These are phyloP conservation scores for Trametes maxima DNA, from an alignment of 768 basidiomycete species.

Conservation along the genomic window DNA sequence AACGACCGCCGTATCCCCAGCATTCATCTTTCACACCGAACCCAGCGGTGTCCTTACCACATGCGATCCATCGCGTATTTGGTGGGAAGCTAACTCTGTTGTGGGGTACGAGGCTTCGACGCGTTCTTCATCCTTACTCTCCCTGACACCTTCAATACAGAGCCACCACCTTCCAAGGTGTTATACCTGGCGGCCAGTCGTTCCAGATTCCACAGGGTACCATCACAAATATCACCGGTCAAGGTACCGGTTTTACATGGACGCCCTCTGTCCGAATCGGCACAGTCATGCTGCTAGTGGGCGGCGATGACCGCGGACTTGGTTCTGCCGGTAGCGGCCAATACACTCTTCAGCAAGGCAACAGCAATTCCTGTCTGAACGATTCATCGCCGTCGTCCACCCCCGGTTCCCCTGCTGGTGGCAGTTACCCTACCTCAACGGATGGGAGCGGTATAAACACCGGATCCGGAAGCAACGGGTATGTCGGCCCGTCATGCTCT, in stretches of 20 bases:
- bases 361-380: slow-evolving; percentile 56
- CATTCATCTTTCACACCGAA: slow-evolving; percentile 61
- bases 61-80: slow-evolving; percentile 63
- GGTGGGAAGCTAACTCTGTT: slow-evolving; percentile 57
- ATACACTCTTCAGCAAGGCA: slow-evolving; percentile 56
- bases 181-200: slow-evolving; percentile 81
- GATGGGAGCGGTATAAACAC: slow-evolving; percentile 34
- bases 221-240: slow-evolving; percentile 41
- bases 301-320: slow-evolving; percentile 65
- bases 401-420: slow-evolving; percentile 74
- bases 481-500: slow-evolving; percentile 15
- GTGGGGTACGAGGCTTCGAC: slow-evolving; percentile 48
- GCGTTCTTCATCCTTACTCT: not conserved
- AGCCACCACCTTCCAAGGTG: slow-evolving; percentile 61
- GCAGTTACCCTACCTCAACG: slow-evolving; percentile 62
- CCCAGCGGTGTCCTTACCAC: slow-evolving; percentile 68
- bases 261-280: slow-evolving; percentile 63
- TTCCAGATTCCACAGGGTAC: slow-evolving; percentile 59
- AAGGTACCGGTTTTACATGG: slow-evolving; percentile 74
- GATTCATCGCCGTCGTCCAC: slow-evolving; percentile 73
- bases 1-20: slow-evolving; percentile 46
- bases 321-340: slow-evolving; percentile 69
- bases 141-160: slow-evolving; percentile 34
- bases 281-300: slow-evolving; percentile 66
- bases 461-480: slow-evolving; percentile 31